Evolutionary conservation across 2,329 filamentous ascomycete species (phyloP).

Genomic region (Alternaria solani): DNA sequence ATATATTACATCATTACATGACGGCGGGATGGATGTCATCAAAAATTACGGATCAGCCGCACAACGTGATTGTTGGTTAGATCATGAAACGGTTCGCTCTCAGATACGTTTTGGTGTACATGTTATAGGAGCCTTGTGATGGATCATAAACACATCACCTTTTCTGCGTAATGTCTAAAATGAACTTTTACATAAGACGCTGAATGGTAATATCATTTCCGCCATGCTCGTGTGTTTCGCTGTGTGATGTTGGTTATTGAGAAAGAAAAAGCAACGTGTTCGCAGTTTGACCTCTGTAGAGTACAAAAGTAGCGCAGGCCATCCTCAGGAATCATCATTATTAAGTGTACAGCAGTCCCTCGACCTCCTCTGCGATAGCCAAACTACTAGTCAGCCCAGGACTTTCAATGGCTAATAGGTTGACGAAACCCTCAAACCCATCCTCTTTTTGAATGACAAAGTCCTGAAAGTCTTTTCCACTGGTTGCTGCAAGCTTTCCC

Average conservation of each 20-base stretch:
- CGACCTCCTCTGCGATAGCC: slow-evolving; percentile 83
- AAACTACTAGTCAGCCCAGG: slow-evolving; percentile 87
- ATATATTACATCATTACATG: slow-evolving; percentile 19
- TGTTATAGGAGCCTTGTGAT: slow-evolving; percentile 8
- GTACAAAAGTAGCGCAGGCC: neutral
- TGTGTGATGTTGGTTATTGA: neutral
- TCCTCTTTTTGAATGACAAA: slow-evolving; percentile 82
- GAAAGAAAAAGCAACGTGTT: neutral
- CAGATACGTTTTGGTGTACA: slow-evolving; percentile 3
- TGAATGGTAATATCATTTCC: slow-evolving; percentile 7
- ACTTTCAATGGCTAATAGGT: slow-evolving; percentile 91
- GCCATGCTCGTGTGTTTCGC: neutral
- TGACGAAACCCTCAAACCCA: slow-evolving; percentile 83
- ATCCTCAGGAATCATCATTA: neutral
- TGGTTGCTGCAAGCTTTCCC: slow-evolving; percentile 66
- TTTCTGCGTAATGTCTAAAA: slow-evolving; percentile 18
- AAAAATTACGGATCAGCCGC: slow-evolving; percentile 3
- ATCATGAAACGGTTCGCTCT: slow-evolving; percentile 27
- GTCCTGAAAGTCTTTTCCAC: slow-evolving; percentile 76
- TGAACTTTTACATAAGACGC: neutral
- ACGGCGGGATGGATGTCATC: slow-evolving; percentile 6
- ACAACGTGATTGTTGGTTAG: slow-evolving; percentile 13
- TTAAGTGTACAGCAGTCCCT: slow-evolving; percentile 60
- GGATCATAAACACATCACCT: slow-evolving; percentile 8
- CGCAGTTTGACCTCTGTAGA: neutral